These are phyloP conservation scores for Talaromyces ruber DNA, from an alignment of 495 filamentous ascomycete genomes.

Conservation along the genomic window DNA sequence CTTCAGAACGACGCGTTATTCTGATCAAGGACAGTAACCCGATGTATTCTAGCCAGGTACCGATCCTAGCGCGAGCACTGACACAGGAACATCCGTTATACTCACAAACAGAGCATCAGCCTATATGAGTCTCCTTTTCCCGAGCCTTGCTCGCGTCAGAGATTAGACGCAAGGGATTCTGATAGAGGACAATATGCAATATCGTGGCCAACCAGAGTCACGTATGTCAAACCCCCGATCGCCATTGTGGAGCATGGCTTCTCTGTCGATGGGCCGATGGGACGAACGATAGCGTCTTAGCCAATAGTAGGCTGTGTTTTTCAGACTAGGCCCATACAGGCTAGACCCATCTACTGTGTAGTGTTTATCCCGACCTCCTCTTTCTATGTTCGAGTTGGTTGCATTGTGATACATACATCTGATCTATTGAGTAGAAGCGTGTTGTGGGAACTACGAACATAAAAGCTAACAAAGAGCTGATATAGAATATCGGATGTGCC, in stretches of 20 bases:
- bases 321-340: background rate
- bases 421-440: background rate
- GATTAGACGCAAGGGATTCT: background rate
- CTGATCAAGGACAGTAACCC: background rate
- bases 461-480: background rate
- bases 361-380: constrained; percentile 1
- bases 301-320: background rate
- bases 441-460: too few species aligned
- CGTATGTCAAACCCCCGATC: background rate
- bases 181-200: background rate
- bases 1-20: background rate
- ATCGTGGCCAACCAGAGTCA: background rate
- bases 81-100: background rate
- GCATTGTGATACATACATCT: background rate
- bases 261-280: background rate
- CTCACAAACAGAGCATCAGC: background rate
- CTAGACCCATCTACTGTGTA: background rate
- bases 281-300: background rate
- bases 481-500: background rate
- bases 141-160: background rate
- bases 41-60: background rate
- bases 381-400: background rate
- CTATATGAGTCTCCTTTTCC: background rate
- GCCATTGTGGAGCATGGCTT: background rate
- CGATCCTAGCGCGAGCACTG: too few species aligned